phyloP scores from a whole-genome alignment of 441 rosid genomes.

The Bocquillonia castaneifolia region DNA sequence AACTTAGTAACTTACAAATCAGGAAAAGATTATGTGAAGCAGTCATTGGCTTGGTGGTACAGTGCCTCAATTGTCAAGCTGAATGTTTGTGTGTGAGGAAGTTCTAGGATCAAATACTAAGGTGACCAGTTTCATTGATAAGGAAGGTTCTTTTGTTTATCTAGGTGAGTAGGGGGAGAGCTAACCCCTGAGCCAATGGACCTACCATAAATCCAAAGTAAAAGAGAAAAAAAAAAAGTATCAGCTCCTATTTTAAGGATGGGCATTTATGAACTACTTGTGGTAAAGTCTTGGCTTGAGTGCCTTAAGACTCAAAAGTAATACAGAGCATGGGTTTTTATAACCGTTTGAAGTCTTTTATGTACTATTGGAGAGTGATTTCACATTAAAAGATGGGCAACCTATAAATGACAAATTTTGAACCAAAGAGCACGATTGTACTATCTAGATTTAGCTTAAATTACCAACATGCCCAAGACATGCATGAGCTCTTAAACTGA shows the following conservation, averaged over 20 bases:
- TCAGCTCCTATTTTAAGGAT: too few relatives aligned
- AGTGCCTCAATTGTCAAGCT: not conserved
- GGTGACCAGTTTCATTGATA: not conserved
- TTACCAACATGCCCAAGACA: too few relatives aligned
- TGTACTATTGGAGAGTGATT: not conserved
- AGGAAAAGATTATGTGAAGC: not conserved
- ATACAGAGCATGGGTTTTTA: too few relatives aligned
- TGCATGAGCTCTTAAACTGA: not conserved
- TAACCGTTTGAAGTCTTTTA: too few relatives aligned
- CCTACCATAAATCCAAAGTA: not conserved
- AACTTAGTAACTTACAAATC: not conserved
- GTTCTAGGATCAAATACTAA: not conserved
- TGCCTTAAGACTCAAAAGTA: constrained; percentile 7
- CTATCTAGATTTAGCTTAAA: too few relatives aligned
- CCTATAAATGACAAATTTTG: not conserved
- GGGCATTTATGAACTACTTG: not conserved
- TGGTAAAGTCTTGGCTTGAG: not conserved
- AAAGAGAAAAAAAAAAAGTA: not conserved
- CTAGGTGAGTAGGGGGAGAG: not conserved
- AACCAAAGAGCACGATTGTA: too few relatives aligned
- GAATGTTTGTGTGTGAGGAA: not conserved
- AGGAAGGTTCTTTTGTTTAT: not conserved
- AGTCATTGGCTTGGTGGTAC: not conserved
- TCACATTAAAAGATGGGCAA: not conserved
- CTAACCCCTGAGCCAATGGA: not conserved